Evolutionary conservation across 495 filamentous ascomycete genomes (phyloP).

Genomic region (Terfezia boudieri): DNA sequence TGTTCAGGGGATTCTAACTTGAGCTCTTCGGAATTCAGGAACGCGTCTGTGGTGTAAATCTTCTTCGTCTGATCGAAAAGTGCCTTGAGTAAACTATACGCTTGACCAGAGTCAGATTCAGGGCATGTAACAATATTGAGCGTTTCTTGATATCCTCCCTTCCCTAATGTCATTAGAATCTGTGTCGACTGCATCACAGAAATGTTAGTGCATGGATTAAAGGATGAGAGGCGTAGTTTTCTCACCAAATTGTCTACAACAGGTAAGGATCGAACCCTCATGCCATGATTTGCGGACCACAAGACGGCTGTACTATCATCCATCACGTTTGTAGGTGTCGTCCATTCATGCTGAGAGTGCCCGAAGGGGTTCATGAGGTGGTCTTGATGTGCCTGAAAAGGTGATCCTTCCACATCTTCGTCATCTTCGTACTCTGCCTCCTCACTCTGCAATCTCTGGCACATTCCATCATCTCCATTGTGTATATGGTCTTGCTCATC

Average conservation of each 20-base stretch:
- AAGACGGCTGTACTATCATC: constrained; percentile 9
- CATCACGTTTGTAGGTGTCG: constrained; percentile 1
- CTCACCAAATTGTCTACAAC: constrained; percentile 51
- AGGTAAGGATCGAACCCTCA: constrained; percentile 46
- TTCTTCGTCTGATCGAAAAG: constrained; percentile 65
- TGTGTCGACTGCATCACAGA: constrained; percentile 34
- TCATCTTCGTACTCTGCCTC: constrained; percentile 15
- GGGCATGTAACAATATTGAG: constrained; percentile 47
- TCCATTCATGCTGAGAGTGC: not conserved
- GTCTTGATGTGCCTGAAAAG: not conserved
- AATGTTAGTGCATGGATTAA: constrained; percentile 1
- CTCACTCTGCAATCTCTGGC: constrained; percentile 2
- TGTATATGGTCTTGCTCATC: not conserved
- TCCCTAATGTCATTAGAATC: constrained; percentile 45
- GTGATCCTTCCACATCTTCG: not conserved
- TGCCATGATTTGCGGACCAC: constrained; percentile 24
- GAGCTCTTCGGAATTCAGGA: constrained; percentile 49
- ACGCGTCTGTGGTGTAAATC: constrained; percentile 49
- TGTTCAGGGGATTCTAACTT: constrained; percentile 45
- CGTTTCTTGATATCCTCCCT: constrained; percentile 47
- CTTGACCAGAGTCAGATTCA: constrained; percentile 53
- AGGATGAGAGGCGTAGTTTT: not conserved
- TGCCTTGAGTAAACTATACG: constrained; percentile 57
- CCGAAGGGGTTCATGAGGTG: constrained; percentile 2
- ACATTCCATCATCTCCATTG: constrained; percentile 10